Conservation (phyloP, 2,329 filamentous ascomycete species). For the Trichoderma gracile region DNA sequence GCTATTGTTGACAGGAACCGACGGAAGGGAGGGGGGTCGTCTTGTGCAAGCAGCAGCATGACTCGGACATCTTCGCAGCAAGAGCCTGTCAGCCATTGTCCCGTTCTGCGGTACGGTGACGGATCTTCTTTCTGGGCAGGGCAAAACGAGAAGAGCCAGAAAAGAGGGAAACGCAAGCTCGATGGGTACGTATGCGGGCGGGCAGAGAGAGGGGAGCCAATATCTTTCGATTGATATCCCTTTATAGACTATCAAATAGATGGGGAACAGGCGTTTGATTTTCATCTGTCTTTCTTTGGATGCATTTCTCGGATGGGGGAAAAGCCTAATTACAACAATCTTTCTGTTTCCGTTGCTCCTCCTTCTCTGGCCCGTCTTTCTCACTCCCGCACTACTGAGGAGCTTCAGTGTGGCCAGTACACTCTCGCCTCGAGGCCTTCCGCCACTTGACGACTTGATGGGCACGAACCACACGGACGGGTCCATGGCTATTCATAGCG, state of each 20-base stretch:
- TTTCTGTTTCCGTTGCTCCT: neutral
- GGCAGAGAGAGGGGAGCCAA: neutral
- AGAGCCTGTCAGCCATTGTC: neutral
- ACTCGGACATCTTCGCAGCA: constrained; percentile 13
- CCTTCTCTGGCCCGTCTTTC: neutral
- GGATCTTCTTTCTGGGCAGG: constrained; percentile 5
- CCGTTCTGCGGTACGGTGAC: constrained; percentile 1
- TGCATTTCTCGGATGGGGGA: neutral
- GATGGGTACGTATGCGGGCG: neutral
- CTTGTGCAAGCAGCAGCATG: constrained; percentile 18
- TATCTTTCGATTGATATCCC: constrained; percentile 25
- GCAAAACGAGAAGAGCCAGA: neutral
- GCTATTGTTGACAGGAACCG: constrained; percentile 7
- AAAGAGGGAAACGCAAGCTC: neutral
- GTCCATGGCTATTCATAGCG: constrained; percentile 7
- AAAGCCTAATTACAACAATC: neutral
- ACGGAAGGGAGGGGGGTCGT: constrained; percentile 1
- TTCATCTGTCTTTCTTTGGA: neutral
- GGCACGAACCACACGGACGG: neutral
- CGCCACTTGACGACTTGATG: neutral
- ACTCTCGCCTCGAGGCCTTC: neutral
- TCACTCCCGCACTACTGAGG: neutral
- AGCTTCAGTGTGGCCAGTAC: constrained; percentile 1
- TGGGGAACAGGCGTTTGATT: constrained; percentile 18
- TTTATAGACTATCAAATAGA: constrained; percentile 25